Percentiles rank a stretch among this genome's conserved stretches.
These are phyloP conservation scores for Pneumocystis canis DNA, from an alignment of 1,139 yeast genomes.

Conservation along the genomic window DNA sequence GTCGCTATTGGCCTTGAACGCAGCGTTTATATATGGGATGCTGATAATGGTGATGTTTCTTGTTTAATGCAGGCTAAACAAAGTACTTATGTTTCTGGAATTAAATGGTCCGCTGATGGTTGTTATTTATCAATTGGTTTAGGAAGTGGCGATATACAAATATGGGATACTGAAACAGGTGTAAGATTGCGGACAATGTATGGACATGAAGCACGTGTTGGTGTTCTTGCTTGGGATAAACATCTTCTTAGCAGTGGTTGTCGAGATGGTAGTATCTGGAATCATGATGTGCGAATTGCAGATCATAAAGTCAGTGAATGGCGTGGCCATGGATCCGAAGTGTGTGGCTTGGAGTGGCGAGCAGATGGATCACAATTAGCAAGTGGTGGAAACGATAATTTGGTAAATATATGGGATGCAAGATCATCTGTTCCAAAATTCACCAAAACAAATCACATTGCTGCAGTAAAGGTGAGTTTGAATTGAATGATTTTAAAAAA, in stretches of 20 bases:
- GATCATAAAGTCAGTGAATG: conserved; percentile 51
- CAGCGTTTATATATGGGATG: conserved; percentile 86
- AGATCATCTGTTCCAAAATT: conserved; percentile 61
- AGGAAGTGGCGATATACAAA: conserved; percentile 72
- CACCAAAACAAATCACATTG: conserved; percentile 65
- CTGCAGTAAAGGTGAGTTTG: conserved; percentile 55
- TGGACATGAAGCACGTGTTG: conserved; percentile 59
- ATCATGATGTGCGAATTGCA: conserved; percentile 85
- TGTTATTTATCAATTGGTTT: conserved; percentile 73
- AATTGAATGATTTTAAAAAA: neutral
- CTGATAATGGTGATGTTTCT: conserved; percentile 66
- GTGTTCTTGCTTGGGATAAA: conserved; percentile 73
- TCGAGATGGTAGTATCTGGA: conserved; percentile 67
- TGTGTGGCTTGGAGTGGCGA: conserved; percentile 84
- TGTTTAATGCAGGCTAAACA: conserved; percentile 43
- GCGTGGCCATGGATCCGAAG: conserved; percentile 67
- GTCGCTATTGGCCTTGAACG: conserved; percentile 82
- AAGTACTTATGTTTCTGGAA: conserved; percentile 43
- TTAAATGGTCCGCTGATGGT: conserved; percentile 88
- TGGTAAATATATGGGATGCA: conserved; percentile 90
- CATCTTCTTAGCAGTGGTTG: conserved; percentile 74
- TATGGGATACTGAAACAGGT: conserved; percentile 83
- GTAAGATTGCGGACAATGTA: conserved; percentile 64
- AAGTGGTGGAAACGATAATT: conserved; percentile 87
- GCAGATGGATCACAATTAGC: conserved; percentile 74